A percentile compares a stretch with the other conserved stretches of the same genome.
These are phyloP conservation scores for Zymoseptoria brevis DNA, from an alignment of 2,329 filamentous ascomycete genomes.

Conservation along the genomic window DNA sequence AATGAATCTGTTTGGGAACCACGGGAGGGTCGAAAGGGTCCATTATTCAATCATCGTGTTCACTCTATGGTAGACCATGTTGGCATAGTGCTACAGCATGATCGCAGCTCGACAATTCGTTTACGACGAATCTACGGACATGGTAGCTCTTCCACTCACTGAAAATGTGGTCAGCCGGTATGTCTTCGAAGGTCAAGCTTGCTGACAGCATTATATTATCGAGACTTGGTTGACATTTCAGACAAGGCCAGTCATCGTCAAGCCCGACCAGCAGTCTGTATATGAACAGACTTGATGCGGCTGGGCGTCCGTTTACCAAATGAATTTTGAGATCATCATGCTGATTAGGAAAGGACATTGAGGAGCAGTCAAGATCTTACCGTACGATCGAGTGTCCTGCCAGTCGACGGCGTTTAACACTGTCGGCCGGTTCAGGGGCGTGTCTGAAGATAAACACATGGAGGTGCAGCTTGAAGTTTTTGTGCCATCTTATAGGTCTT, in stretches of 20 bases:
- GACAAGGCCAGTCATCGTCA: slow-evolving; percentile 44
- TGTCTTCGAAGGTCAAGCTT: neutral
- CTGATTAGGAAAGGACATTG: neutral
- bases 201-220: neutral
- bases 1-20: neutral
- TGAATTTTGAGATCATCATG: slow-evolving; percentile 26
- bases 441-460: neutral
- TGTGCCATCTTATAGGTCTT: slow-evolving; percentile 62
- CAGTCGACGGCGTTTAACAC: neutral
- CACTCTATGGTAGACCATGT: neutral
- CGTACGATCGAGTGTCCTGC: neutral
- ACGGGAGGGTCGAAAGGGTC: neutral
- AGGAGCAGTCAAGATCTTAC: neutral
- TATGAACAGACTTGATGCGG: slow-evolving; percentile 33
- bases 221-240: slow-evolving; percentile 24
- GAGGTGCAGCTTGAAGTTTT: neutral
- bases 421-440: neutral
- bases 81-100: neutral
- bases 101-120: neutral
- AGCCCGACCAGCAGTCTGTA: slow-evolving; percentile 41
- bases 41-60: neutral
- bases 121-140: neutral
- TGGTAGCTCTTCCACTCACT: neutral
- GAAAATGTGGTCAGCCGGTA: neutral
- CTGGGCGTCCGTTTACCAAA: slow-evolving; percentile 48